Base-by-base conservation (phyloP, 2,329 filamentous ascomycete species). In the Stylonectria norvegica region DNA sequence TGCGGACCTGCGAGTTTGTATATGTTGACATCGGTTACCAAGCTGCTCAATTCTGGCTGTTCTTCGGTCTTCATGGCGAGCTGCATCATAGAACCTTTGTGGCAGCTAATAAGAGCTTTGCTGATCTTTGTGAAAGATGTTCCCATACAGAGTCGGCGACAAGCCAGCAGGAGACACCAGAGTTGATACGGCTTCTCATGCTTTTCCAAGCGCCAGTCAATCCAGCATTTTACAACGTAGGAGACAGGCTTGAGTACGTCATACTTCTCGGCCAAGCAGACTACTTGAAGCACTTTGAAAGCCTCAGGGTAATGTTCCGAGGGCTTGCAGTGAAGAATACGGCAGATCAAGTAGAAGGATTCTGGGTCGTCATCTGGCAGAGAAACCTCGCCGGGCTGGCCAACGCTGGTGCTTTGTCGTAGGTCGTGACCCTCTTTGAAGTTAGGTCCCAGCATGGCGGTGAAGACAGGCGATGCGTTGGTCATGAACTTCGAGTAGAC, bases 391-490 rank as follows among this genome's bases (percentile, higher is more conserved):
- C 32, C 23, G 5, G 40, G 30, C 5, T 16, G 14, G 0, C 4
- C 14, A 1, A 9, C 15, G 7, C 7, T 29, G n/a, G 6, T 20
- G 4, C 3, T 22, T 33, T 3, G 33, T 11, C 6, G n/a, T 7
- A 48, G 18, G n/a, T 23, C 35, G 2, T 27, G 17, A 0, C 45
- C 36, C 28, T 49, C 42, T 4, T 22, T 36, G 32, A 46, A 49
- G 19, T 31, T 36, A 1, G 42, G 37, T 1, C 40, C 38, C 6
- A 52, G 42, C 45, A 52, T 52, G 0, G 38, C 49, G 1, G 29
- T 14, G 3, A 52, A 47, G 1, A 49, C 40, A 0, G 40, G 45
- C 11, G 49, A 52, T 1, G 18, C 7, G 28, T 36, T 9, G 19
- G 28, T 4, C 15, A 42, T 4, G 30, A 20, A 3, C 27, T 31